These are phyloP conservation scores for Coemansia erecta DNA, from an alignment of 192 early-diverging fungal species.

Conservation along the genomic window DNA sequence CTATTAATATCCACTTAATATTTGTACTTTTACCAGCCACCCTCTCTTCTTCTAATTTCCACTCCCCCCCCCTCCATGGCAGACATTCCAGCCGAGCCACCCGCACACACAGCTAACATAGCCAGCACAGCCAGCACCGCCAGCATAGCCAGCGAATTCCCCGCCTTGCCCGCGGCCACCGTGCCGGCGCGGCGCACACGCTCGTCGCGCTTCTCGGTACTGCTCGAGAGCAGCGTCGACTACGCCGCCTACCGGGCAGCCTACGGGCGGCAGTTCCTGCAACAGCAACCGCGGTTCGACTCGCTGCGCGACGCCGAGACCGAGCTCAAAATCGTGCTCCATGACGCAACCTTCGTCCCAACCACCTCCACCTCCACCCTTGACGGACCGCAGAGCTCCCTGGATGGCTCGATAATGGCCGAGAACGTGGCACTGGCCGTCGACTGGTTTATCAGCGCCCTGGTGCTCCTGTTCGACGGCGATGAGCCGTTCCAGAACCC, in stretches of 20 bases:
- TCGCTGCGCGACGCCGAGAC: constrained; percentile 39
- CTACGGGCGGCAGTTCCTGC: constrained; percentile 24
- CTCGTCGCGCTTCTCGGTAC: constrained; percentile 45
- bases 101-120: no score
- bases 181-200: constrained; percentile 15
- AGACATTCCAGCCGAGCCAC: no score
- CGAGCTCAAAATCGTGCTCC: constrained; percentile 41
- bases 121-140: no score
- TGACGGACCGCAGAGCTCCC: constrained; percentile 3
- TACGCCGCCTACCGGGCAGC: constrained; percentile 38
- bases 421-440: constrained; percentile 48
- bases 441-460: constrained; percentile 48
- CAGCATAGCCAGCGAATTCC: no score
- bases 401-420: constrained; percentile 16
- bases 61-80: no score
- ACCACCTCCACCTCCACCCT: no score
- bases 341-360: constrained; percentile 36
- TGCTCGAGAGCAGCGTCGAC: constrained; percentile 46
- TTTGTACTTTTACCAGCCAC: neutral
- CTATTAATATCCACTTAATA: constrained; percentile 6
- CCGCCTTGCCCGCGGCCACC: no score
- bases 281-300: constrained; percentile 46
- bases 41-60: neutral
- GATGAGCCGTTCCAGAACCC: constrained; percentile 52
- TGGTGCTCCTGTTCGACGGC: constrained; percentile 38